Base-by-base conservation (phyloP, 2,329 filamentous ascomycete genomes). In the Hypoxylon rubiginosum region DNA sequence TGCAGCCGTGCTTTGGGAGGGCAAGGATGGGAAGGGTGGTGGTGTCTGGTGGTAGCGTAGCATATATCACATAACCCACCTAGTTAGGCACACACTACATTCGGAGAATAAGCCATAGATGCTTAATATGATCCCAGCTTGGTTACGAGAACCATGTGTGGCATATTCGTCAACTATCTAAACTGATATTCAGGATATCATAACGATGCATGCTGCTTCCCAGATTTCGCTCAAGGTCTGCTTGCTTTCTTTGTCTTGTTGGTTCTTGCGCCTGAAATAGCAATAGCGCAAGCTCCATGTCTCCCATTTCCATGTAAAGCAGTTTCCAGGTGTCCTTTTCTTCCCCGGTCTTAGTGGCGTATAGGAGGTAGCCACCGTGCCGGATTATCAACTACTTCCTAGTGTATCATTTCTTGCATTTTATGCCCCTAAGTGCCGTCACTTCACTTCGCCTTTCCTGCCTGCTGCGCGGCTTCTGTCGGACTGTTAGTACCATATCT, bases 401-500 rank as follows among this genome's bases (percentile, higher is more conserved):
- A 13, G 2, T 43, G n/a, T 43, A 15, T n/a, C 15, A 36, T 2
- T 53, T 17, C 24, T 45, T 9, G 11, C 9, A 39, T 55, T 52
- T 13, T 48, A 17, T 15, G 21, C 28, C 17, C 43, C 48, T 24
- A 41, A 34, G 9, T 3, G 7, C 21, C 21, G n/a, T 26, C 17
- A 48, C 1, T 61, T 74, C 75, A 86, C 76, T 85, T 88, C 7
- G 83, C 84, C 79, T 88, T 88, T 17, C 83, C 83, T 55, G 85
- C 83, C 71, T 88, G 86, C 58, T 85, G 85, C 43, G 85, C 82
- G 17, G 86, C 86, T 80, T 89, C 86, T 88, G 69, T 67, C 50
- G 15, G 9, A 34, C 11, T 21, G 51, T 66, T 49, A 69, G 59
- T 28, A 4, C 26, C 43, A 7, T 54, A 15, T 13, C 36, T 5